Base-by-base conservation (phyloP, 805 yeast species). In the Saccharomyces jurei region DNA sequence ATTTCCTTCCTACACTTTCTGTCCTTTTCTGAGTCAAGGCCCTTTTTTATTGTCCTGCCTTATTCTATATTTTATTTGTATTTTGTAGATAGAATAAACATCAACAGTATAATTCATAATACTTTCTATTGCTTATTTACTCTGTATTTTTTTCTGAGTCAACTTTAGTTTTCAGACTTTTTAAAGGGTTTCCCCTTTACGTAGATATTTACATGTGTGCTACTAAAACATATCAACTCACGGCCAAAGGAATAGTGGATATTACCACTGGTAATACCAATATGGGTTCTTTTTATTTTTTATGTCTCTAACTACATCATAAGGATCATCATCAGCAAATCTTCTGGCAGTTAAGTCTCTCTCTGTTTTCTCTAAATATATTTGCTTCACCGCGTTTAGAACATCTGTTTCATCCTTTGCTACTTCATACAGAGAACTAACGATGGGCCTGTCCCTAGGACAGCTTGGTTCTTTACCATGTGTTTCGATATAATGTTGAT, bases 401-500 rank as follows among this genome's bases (percentile, higher is more conserved):
- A 58, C 22, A 48, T 66, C 59, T 2, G 41, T 22, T 46, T 66
- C 71, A 25, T 59, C 59, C 31, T 46, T 51, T 2, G 53, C 54
- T 65, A 69, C 61, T 8, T 61, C 59, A 50, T 69, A 69, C 1
- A 69, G 63, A 1, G 65, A 60, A 29, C 66, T 61, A 8, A 69
- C 54, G 3, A 69, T 41, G 3, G 65, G 64, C 27, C 70, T 58
- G 25, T 59, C 59, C 27, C 48, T 61, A 9, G 71, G 69, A 52
- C 67, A 62, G 4, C 60, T 22, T 17, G 59, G 25, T 29, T 49
- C 32, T 53, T 58, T 41, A 1, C 59, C 77, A 3, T 71, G 69
- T 0, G 75, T 62, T 46, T 71, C 71, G 1, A 74, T 64, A 46
- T 74, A 68, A 62, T 73, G 75, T 47, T 70, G 67, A 36, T 71